phyloP scores from a whole-genome alignment of 305 asterid species.

The Withania somnifera region DNA sequence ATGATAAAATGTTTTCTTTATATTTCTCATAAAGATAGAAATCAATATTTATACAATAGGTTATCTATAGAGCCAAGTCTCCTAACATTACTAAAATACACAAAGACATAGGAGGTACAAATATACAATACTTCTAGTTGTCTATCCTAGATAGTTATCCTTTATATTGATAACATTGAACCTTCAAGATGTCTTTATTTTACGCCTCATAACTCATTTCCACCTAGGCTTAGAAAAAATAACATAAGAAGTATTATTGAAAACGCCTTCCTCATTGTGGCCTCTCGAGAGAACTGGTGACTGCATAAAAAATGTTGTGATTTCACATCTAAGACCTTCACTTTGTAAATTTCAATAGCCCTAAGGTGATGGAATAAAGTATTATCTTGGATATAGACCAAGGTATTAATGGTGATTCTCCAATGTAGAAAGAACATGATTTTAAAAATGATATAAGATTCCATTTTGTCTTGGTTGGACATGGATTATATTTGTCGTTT shows the following conservation, averaged over 20 bases:
- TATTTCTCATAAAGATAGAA: too few relatives aligned
- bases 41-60: too few relatives aligned
- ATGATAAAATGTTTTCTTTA: too few relatives aligned
- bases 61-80: too few relatives aligned
- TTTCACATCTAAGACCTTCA: neutral
- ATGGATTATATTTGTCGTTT: neutral
- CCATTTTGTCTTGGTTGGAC: neutral
- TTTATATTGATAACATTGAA: neutral
- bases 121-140: too few relatives aligned
- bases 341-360: neutral
- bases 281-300: neutral
- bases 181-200: neutral
- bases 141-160: too few relatives aligned
- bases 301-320: neutral
- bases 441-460: neutral
- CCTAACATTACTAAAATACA: too few relatives aligned
- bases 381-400: neutral
- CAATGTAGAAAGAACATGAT: neutral
- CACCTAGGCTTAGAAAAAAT: neutral
- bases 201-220: neutral
- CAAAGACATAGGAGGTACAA: too few relatives aligned
- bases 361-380: neutral
- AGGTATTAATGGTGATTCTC: neutral
- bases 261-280: neutral
- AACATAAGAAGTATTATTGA: neutral